A percentile compares a stretch with the other conserved stretches of the same genome.
phyloP scores from a whole-genome alignment of 768 basidiomycete species.

The Auriculariales sp. region DNA sequence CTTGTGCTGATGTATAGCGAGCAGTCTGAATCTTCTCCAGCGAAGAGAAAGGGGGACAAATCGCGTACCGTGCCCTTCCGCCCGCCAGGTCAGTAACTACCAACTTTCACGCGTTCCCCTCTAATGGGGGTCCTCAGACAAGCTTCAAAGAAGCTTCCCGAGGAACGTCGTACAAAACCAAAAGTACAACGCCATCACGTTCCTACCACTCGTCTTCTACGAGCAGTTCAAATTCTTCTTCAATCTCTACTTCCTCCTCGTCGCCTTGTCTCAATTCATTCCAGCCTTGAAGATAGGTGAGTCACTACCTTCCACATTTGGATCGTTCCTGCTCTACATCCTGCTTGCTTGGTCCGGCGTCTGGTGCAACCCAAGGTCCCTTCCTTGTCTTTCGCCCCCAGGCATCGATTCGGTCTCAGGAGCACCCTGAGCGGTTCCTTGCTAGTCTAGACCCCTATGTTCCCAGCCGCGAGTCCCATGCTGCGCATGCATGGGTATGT shows the following conservation, averaged over 20 bases:
- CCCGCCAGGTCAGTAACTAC: conserved; percentile 38
- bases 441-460: no score
- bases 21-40: conserved; percentile 14
- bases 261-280: conserved; percentile 90
- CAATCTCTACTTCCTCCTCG: conserved; percentile 95
- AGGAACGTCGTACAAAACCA: conserved; percentile 93
- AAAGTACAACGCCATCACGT: conserved; percentile 95
- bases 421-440: no score
- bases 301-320: conserved; percentile 13
- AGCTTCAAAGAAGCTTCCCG: conserved; percentile 55
- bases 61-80: conserved; percentile 68
- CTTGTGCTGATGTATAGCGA: conserved; percentile 8
- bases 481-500: no score
- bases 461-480: no score
- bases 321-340: not conserved
- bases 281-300: conserved; percentile 90
- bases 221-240: conserved; percentile 99
- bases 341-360: not conserved
- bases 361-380: no score
- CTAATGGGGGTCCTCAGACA: conserved; percentile 30
- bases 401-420: no score
- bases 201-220: conserved; percentile 92
- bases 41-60: conserved; percentile 35
- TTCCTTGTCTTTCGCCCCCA: no score
- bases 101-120: conserved; percentile 3